A percentile compares a stretch with the other conserved stretches of the same genome.
Evolutionary conservation across 345 rosid species (phyloP).

Genomic region (Cardamine resedifolia): DNA sequence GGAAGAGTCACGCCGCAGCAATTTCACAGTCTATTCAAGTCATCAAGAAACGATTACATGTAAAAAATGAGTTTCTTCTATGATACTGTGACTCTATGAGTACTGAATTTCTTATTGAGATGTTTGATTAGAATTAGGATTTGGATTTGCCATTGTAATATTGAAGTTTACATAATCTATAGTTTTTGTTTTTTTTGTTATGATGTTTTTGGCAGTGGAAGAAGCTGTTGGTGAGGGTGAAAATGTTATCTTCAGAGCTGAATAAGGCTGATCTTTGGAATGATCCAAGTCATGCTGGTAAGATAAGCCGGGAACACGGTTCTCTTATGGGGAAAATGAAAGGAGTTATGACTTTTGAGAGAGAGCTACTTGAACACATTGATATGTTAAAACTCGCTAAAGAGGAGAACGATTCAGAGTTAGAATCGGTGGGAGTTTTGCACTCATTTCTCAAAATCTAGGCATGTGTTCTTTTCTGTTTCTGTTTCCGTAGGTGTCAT

Average conservation of each 20-base stretch:
- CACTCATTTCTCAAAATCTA: constrained; percentile 52
- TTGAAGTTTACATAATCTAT: not conserved
- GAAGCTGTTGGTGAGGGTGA: constrained; percentile 59
- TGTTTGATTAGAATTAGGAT: not conserved
- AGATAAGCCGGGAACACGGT: constrained; percentile 88
- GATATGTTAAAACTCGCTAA: constrained; percentile 93
- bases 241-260: constrained; percentile 63
- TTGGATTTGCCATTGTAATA: not conserved
- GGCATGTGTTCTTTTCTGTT: constrained; percentile 54
- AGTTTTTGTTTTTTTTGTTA: not conserved
- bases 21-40: constrained; percentile 85
- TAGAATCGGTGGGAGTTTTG: constrained; percentile 83
- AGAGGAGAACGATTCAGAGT: constrained; percentile 81
- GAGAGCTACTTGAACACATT: constrained; percentile 84
- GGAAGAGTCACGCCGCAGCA: constrained; percentile 96
- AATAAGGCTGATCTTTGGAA: constrained; percentile 80
- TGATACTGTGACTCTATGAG: not conserved
- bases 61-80: constrained; percentile 18
- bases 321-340: constrained; percentile 67
- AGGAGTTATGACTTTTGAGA: constrained; percentile 72
- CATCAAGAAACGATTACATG: constrained; percentile 93
- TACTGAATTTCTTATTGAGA: not conserved
- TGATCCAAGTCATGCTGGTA: constrained; percentile 86
- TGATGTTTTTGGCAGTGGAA: constrained; percentile 63
- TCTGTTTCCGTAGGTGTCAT: constrained; percentile 8